Base-by-base conservation (phyloP, 352 stramenopile species). In the Aphanomyces cochlioides region DNA sequence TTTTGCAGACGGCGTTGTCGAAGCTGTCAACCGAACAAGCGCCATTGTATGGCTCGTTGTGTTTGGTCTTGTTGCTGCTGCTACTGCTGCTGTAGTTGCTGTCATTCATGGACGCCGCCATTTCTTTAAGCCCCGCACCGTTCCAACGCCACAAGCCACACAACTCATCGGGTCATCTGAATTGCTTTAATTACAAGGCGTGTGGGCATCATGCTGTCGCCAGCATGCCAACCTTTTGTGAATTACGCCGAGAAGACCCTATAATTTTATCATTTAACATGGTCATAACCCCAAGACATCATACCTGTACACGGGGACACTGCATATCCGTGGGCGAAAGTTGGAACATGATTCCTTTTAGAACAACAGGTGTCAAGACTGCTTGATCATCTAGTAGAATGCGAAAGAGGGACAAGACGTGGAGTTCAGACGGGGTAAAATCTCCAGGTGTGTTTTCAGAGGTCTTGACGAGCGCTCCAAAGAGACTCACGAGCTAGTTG, bases 381-480 rank as follows among this genome's bases (percentile, higher is more conserved):
- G 87, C 78, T 48, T 92, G 74, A 7, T 79, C 74, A 56, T 93
- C 81, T 15, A 90, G 76, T n/a, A 89, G 79, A 19, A 84, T 89
- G 7, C 80, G 78, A 56, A 92, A 78, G 2, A 91, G 63, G 37
- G 90, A 81, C 28, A 93, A 75, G 28, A 92, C 87, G 48, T 81
- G 82, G 13, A 90, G 71, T 47, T 92, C 84, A 45, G 48, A 48
- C 13, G 78, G 75, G 3, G 77, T 75, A 3, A 82, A 82, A 5
- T 85, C 68, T 13, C 90, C 81, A 17, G 75, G 65, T 0, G 78
- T 80, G 7, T 74, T 88, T 5, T 75, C 67, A 5, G 87, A 72
- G 2, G 79, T 78, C 39, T 69, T 73, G 3, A 93, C 72, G 4
- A 87, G 67, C 4, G 74, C 72, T 1, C 82, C 80, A 1, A 92